These are phyloP conservation scores for Fraxinus dipetala DNA, from an alignment of 305 asterid genomes.

Conservation along the genomic window DNA sequence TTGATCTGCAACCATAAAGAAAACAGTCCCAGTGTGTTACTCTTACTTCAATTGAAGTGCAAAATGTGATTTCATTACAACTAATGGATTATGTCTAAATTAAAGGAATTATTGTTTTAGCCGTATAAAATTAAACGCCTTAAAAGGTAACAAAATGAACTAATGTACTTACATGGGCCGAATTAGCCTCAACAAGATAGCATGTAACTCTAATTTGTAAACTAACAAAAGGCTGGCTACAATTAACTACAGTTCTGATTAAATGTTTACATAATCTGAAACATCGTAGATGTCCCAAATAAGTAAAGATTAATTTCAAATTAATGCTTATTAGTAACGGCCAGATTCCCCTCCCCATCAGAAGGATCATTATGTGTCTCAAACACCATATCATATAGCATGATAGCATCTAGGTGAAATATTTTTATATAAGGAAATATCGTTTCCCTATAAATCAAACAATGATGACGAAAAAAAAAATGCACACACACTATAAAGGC, in stretches of 20 bases:
- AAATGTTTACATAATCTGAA: neutral
- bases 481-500: neutral
- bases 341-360: neutral
- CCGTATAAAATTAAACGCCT: neutral
- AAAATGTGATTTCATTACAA: neutral
- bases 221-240: neutral
- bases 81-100: neutral
- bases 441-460: neutral
- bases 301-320: neutral
- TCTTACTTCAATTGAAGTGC: neutral
- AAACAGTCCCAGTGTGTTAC: constrained; percentile 15
- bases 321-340: neutral
- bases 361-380: neutral
- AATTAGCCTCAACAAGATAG: neutral
- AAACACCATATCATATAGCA: neutral
- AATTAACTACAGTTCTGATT: neutral
- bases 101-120: neutral
- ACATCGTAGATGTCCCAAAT: neutral
- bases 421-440: neutral
- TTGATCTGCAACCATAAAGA: constrained; percentile 55
- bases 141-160: neutral
- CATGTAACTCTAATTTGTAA: neutral
- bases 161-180: neutral
- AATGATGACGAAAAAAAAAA: neutral
- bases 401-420: neutral